These are phyloP conservation scores for Arthrinium phaeospermum DNA, from an alignment of 2,329 filamentous ascomycete species.

Conservation along the genomic window DNA sequence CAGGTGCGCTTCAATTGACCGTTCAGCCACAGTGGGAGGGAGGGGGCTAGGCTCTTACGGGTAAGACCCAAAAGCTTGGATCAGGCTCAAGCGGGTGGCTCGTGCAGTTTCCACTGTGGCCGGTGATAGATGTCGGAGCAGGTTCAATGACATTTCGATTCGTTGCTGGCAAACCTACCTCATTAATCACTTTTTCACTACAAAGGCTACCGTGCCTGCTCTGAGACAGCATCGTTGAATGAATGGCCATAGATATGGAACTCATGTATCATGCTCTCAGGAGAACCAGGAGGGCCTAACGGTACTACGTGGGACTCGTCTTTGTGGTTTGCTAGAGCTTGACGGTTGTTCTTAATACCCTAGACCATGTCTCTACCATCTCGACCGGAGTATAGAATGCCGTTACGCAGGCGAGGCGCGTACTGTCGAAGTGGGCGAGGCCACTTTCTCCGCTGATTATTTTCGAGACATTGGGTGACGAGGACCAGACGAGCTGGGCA, in stretches of 20 bases:
- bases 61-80: conserved; percentile 1
- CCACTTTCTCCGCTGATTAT: not conserved
- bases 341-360: not conserved
- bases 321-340: not conserved
- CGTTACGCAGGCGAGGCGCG: not conserved
- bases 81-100: not conserved
- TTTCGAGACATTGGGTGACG: not conserved
- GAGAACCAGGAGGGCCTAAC: not conserved
- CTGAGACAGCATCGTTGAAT: no score
- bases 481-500: not conserved
- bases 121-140: not conserved
- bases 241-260: no score
- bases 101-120: not conserved
- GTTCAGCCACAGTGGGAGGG: not conserved
- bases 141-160: not conserved
- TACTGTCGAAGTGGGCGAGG: not conserved
- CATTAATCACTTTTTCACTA: no score
- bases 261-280: no score
- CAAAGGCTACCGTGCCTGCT: not conserved
- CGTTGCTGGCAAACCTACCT: no score
- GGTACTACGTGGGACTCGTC: not conserved
- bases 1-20: conserved; percentile 2
- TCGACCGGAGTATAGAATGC: not conserved
- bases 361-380: not conserved
- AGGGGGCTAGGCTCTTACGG: not conserved